These are phyloP conservation scores for Lasiodiplodia gonubiensis DNA, from an alignment of 2,329 filamentous ascomycete genomes.

Conservation along the genomic window DNA sequence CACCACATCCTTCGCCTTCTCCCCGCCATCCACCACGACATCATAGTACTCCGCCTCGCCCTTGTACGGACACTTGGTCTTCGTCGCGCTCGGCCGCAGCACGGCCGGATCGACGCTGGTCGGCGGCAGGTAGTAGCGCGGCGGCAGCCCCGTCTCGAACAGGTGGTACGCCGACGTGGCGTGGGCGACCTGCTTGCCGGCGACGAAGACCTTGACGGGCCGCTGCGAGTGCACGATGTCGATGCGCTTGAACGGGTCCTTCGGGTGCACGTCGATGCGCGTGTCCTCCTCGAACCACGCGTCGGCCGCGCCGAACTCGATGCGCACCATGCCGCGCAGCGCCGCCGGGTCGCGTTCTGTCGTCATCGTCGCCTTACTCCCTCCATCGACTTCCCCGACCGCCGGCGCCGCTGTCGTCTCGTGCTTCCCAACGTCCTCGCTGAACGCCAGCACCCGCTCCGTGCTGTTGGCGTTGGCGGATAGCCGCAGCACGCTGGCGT, in stretches of 20 bases:
- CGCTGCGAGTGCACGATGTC: conserved; percentile 65
- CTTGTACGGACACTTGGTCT: conserved; percentile 71
- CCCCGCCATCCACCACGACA: conserved; percentile 53
- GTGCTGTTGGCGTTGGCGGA: conserved; percentile 34
- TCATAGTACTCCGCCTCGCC: conserved; percentile 68
- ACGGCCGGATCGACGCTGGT: conserved; percentile 56
- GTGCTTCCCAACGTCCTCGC: conserved; percentile 32
- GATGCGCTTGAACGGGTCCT: conserved; percentile 70
- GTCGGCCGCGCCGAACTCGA: conserved; percentile 37
- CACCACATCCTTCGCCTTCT: conserved; percentile 57
- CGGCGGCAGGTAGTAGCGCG: conserved; percentile 65
- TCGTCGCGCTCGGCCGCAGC: conserved; percentile 57
- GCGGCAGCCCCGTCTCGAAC: conserved; percentile 64
- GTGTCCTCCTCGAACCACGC: conserved; percentile 64
- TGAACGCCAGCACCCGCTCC: conserved; percentile 39
- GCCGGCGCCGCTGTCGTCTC: too few species aligned
- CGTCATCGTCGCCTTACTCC: conserved; percentile 15
- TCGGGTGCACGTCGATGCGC: conserved; percentile 66
- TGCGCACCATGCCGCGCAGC: conserved; percentile 39
- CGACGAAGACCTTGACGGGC: conserved; percentile 56
- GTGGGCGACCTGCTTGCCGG: conserved; percentile 42
- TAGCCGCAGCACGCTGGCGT: conserved; percentile 29
- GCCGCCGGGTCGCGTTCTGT: not conserved
- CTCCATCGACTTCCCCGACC: conserved; percentile 19
- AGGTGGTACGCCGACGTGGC: conserved; percentile 54